Evolutionary conservation across 2,329 filamentous ascomycete species (phyloP), one percentile per base, ranked within the genome.

Genomic region (Hypoxylon sp.): DNA sequence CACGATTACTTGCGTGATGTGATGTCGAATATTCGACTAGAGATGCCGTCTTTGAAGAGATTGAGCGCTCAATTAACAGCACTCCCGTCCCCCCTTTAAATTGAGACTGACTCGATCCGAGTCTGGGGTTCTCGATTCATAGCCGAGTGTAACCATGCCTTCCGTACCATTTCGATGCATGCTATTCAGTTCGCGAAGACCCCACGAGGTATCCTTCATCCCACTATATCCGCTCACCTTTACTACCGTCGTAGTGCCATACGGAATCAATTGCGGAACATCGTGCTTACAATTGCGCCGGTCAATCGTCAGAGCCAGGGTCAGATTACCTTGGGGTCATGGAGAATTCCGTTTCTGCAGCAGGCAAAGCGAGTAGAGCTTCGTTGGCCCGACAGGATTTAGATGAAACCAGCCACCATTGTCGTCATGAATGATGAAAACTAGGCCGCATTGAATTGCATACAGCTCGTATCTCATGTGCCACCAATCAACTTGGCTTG

Each of bases 71-170:
- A 67, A 67, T 67, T 50, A 60, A 50, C 64, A 52, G 59, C 52
- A 43, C 14, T 63, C 29, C 64, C 52, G 50, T 60, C 46, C 30
- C 50, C 39, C 29, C 64, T 52, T 54, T 34, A 25, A 51, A 57
- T 45, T 23, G 51, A 52, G 56, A 46, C 46, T 58, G 43, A 55
- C 48, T 62, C 56, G 58, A 65, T 61, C 61, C 58, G 51, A 63
- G 61, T 45, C 67, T 65, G 47, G 46, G 64, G 61, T 55, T 62
- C 54, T 63, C 61, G 46, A 63, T 61, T 61, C 61, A 69, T 63
- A 70, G 64, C 63, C 68, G 68, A 65, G 63, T 70, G 72, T 66
- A 69, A 72, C 72, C 70, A 67, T 66, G 55, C 41, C 65, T 69
- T 67, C 34, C 60, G 51, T 52, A 41, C 56, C 37, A 57, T 61